Evolutionary conservation across 495 filamentous ascomycete species (phyloP).

Genomic region (Aspergillus coremiiformis): DNA sequence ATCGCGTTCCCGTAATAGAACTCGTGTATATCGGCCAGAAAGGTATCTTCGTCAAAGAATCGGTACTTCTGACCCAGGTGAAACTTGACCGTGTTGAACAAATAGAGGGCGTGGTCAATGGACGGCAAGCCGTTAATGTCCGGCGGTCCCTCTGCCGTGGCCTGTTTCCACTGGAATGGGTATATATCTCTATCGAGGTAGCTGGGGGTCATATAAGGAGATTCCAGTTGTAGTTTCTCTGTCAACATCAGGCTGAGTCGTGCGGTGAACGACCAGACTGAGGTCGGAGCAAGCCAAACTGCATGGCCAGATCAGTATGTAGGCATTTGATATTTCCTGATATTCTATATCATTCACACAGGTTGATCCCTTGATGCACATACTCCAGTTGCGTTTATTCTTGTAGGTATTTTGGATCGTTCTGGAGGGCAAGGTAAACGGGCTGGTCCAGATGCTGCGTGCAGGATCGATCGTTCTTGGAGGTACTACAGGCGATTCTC

Average conservation of each 20-base stretch:
- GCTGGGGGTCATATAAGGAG: slow-evolving; percentile 4
- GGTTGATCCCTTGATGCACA: too few species aligned
- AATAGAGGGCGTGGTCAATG: slow-evolving; percentile 27
- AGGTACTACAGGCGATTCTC: not conserved
- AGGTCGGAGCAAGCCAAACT: slow-evolving; percentile 29
- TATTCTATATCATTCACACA: too few species aligned
- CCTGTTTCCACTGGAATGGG: slow-evolving; percentile 22
- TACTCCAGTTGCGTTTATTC: slow-evolving; percentile 21
- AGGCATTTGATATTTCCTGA: too few species aligned
- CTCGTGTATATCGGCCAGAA: slow-evolving; percentile 20
- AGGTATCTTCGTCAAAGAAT: slow-evolving; percentile 32
- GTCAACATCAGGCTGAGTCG: slow-evolving; percentile 26
- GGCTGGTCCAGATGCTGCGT: slow-evolving; percentile 18
- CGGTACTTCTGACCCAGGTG: slow-evolving; percentile 29
- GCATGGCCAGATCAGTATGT: too few species aligned
- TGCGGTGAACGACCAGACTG: slow-evolving; percentile 25
- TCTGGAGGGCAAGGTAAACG: slow-evolving; percentile 16
- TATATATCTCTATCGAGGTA: slow-evolving; percentile 28
- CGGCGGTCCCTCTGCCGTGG: slow-evolving; percentile 10
- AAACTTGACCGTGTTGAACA: slow-evolving; percentile 31
- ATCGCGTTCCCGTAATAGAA: slow-evolving; percentile 21
- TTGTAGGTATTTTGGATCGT: slow-evolving; percentile 14
- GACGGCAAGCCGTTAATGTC: slow-evolving; percentile 28
- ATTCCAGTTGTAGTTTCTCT: slow-evolving; percentile 16
- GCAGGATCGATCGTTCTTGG: slow-evolving; percentile 4